Evolutionary conservation across 306 rosid genomes (phyloP).

Genomic region (Dryas octopetala): DNA sequence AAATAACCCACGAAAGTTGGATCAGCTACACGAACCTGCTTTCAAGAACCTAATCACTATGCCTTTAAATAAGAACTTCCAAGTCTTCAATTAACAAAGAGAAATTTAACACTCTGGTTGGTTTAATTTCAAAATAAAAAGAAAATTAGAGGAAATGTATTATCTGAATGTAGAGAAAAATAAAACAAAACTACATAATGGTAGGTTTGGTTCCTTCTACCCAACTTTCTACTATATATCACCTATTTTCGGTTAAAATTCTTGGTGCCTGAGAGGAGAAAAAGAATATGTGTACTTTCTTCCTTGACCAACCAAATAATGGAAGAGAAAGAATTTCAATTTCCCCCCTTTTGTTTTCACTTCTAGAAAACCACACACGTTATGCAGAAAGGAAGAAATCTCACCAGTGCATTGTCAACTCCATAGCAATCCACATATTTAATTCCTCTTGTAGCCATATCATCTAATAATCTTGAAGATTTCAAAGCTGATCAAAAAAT

Average conservation of each 20-base stretch:
- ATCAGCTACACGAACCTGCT: conserved; percentile 96
- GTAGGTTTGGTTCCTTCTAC: background rate
- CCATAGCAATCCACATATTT: conserved; percentile 96
- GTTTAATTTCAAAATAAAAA: conserved; percentile 1
- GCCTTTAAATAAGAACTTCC: conserved; percentile 15
- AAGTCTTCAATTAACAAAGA: background rate
- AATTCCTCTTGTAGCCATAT: conserved; percentile 86
- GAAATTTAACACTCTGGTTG: conserved; percentile 2
- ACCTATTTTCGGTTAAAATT: background rate
- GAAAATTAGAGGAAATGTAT: conserved; percentile 5
- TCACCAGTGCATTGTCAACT: conserved; percentile 94
- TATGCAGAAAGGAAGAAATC: conserved; percentile 25
- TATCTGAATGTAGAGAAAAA: background rate
- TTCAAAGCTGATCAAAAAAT: conserved; percentile 65
- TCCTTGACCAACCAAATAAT: conserved; percentile 15
- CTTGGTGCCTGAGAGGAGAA: background rate
- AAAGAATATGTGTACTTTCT: background rate
- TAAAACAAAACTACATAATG: background rate
- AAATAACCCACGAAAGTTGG: conserved; percentile 93
- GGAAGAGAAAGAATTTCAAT: background rate
- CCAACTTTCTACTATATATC: background rate
- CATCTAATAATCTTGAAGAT: conserved; percentile 74
- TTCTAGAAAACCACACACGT: background rate
- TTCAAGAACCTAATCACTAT: conserved; percentile 42
- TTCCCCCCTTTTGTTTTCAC: background rate